Conservation (phyloP, 768 basidiomycete species). For the Leucosporidium scottii region DNA sequence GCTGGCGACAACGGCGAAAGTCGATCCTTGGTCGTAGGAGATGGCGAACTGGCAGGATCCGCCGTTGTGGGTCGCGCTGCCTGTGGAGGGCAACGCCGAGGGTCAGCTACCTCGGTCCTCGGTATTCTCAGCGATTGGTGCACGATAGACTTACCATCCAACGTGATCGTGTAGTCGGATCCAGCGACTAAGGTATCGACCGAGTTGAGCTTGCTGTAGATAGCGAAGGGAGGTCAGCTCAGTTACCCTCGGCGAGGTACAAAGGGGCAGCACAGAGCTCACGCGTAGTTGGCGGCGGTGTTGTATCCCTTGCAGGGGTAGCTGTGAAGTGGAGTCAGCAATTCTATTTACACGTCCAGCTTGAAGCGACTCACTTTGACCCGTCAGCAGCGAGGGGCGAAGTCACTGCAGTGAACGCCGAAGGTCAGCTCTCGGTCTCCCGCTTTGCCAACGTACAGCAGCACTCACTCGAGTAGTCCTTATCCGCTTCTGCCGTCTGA, state of each 20-base stretch:
- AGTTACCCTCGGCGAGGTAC: slow-evolving; percentile 9
- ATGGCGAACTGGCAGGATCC: slow-evolving; percentile 45
- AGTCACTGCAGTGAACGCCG: no score
- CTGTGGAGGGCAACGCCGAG: slow-evolving; percentile 1
- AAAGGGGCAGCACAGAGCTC: slow-evolving; percentile 27
- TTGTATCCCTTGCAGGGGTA: slow-evolving; percentile 42
- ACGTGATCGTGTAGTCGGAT: slow-evolving; percentile 35
- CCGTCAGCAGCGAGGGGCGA: no score
- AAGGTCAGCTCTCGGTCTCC: not conserved
- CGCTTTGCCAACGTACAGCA: slow-evolving; percentile 26
- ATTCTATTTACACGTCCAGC: no score
- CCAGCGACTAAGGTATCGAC: slow-evolving; percentile 41
- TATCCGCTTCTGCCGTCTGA: slow-evolving; percentile 33
- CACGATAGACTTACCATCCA: slow-evolving; percentile 11
- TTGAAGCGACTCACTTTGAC: no score
- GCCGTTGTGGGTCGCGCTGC: slow-evolving; percentile 42
- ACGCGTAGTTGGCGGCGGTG: not conserved
- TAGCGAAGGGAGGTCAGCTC: slow-evolving; percentile 21
- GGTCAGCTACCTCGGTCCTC: not conserved
- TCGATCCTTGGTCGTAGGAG: slow-evolving; percentile 44
- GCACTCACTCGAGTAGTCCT: slow-evolving; percentile 42
- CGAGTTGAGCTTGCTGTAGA: slow-evolving; percentile 28
- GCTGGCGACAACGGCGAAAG: slow-evolving; percentile 43
- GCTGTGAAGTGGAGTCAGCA: not conserved
- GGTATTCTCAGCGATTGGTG: not conserved